phyloP scores from a whole-genome alignment of 23 red algal genomes.

The Agarophyton chilense region DNA sequence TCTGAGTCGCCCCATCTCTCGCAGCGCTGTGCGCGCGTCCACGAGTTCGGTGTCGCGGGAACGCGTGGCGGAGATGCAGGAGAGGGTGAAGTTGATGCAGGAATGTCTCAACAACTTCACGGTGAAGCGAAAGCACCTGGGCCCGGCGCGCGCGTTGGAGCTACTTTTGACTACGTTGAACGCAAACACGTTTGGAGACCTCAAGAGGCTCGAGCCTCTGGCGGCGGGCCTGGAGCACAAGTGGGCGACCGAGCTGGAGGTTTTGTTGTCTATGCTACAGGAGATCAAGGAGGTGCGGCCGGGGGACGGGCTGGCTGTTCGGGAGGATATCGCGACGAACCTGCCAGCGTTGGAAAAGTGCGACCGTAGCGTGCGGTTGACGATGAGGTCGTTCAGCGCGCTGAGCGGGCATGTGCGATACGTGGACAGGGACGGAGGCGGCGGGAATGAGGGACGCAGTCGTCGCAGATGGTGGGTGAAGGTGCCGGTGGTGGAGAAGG shows the following conservation, averaged over 20 bases:
- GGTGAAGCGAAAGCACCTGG: constrained; percentile 73
- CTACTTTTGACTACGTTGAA: constrained; percentile 75
- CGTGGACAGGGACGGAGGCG: constrained; percentile 44
- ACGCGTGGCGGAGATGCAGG: constrained; percentile 66
- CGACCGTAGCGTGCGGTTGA: constrained; percentile 72
- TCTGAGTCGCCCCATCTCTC: constrained; percentile 66
- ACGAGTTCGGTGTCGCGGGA: constrained; percentile 62
- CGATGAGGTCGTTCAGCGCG: constrained; percentile 64
- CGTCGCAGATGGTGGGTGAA: constrained; percentile 90
- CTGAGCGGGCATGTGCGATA: constrained; percentile 76
- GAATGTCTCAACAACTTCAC: constrained; percentile 76
- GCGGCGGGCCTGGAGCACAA: constrained; percentile 57
- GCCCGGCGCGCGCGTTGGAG: constrained; percentile 63
- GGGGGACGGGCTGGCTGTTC: constrained; percentile 58
- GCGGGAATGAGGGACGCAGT: neutral
- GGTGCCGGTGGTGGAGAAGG: constrained; percentile 67
- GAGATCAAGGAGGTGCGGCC: constrained; percentile 76
- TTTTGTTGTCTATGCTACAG: constrained; percentile 69
- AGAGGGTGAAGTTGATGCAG: constrained; percentile 64
- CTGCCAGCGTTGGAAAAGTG: constrained; percentile 79
- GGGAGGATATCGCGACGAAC: constrained; percentile 81
- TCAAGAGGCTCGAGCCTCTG: constrained; percentile 86
- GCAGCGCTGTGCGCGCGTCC: constrained; percentile 54
- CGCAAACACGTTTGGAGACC: constrained; percentile 94
- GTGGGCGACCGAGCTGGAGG: constrained; percentile 89